phyloP scores from a whole-genome alignment of 768 basidiomycete species.

The Leccinum sublutescens region DNA sequence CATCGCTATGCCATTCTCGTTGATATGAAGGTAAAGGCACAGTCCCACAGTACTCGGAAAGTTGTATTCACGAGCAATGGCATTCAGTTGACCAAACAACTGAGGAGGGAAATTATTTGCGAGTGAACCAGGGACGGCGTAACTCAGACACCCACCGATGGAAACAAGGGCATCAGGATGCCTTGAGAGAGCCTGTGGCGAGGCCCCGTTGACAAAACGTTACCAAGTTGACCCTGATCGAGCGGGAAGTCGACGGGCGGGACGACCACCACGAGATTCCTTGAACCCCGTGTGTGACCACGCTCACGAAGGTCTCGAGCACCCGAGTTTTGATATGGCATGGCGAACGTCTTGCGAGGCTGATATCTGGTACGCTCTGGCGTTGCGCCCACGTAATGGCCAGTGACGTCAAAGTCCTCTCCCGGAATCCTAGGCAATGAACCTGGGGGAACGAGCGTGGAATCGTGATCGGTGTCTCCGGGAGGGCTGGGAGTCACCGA shows the following conservation, averaged over 20 bases:
- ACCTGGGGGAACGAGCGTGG: neutral
- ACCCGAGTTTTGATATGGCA: conserved; percentile 53
- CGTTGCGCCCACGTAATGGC: neutral
- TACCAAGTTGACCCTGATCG: conserved; percentile 58
- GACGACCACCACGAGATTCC: conserved; percentile 63
- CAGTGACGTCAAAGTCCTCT: conserved; percentile 16
- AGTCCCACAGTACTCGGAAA: conserved; percentile 75
- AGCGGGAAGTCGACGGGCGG: conserved; percentile 60
- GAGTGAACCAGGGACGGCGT: neutral
- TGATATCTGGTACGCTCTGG: conserved; percentile 25
- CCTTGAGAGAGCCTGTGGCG: conserved; percentile 63
- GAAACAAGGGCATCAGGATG: conserved; percentile 70
- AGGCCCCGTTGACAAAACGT: conserved; percentile 58
- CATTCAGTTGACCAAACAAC: conserved; percentile 75
- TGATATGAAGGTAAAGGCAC: conserved; percentile 74
- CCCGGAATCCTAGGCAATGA: neutral
- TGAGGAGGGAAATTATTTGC: conserved; percentile 26
- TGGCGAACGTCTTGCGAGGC: conserved; percentile 46
- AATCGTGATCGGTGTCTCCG: conserved; percentile 33
- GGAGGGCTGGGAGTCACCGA: conserved; percentile 36
- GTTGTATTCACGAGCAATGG: conserved; percentile 79
- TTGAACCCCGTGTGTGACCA: conserved; percentile 36
- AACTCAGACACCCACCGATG: conserved; percentile 48
- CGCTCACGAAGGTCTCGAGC: conserved; percentile 46
- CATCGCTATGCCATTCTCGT: conserved; percentile 51